Evolutionary conservation across 805 yeast genomes (phyloP), one percentile per base, ranked within the genome.

Genomic region (Wickerhamiella occidentalis): DNA sequence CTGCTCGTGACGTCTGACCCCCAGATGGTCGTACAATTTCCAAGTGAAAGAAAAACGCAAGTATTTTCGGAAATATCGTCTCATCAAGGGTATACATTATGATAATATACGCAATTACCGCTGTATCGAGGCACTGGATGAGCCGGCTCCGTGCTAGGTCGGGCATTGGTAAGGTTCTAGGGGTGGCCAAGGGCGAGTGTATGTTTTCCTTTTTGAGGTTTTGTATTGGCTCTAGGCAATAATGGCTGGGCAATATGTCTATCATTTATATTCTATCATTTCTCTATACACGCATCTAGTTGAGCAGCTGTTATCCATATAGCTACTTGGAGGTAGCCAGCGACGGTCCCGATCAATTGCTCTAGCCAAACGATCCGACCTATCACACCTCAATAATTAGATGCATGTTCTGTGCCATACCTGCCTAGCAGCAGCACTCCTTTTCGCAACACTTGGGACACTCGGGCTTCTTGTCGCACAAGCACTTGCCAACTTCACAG

Each of bases 11-110:
- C 6, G 44, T 3, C 33, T 25, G 46, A 11, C 28, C 23, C n/a
- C 25, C 19, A 21, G 25, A 30, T 11, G 53, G 51, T 28, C 47
- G 8, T 8, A 44, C 44, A 18, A 42, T 22, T 18, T 43, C 50
- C 22, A 17, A 33, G 9, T 46, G 50, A 11, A 48, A 15, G 5
- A 40, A 12, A 13, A 38, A 15, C 5, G 40, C 28, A 12, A 44
- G 19, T n/a, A 44, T 21, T 2, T 36, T 19, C 17, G 46, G 38
- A 17, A 22, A 21, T n/a, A 48, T n/a, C n/a, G 15, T 21, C 22
- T 47, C 29, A 28, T 51, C 53, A 11, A 47, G 44, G 13, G 47
- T 13, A 40, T 51, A 51, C 5, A 48, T 40, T 9, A 41, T 23
- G 12, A 40, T 40, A 40, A 40, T 40, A 40, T 40, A 40, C 8